Percentiles rank a stretch among this genome's conserved stretches.
Evolutionary conservation across 1,284 basidiomycete genomes (phyloP).

Genomic region (Leccinum variabile): DNA sequence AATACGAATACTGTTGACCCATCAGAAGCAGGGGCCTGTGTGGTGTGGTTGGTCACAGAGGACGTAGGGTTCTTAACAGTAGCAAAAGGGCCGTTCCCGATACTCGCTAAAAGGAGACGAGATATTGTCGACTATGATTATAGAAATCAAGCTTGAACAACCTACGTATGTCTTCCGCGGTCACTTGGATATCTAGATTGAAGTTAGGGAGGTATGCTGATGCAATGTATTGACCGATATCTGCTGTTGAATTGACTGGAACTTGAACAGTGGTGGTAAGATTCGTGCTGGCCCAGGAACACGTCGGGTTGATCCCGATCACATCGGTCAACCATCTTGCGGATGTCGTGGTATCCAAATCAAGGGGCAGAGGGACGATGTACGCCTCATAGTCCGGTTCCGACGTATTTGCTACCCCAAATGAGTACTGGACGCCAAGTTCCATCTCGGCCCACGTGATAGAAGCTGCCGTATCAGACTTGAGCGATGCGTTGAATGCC

Average conservation of each 20-base stretch:
- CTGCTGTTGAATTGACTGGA: constrained; percentile 14
- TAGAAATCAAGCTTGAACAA: background rate
- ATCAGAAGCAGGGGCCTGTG: constrained; percentile 15
- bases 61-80: constrained; percentile 11
- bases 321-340: constrained; percentile 35
- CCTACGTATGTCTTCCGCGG: constrained; percentile 11
- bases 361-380: constrained; percentile 21
- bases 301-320: constrained; percentile 26
- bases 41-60: constrained; percentile 27
- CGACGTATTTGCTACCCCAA: constrained; percentile 11
- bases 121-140: background rate
- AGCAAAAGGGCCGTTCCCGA: constrained; percentile 4
- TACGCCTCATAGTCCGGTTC: constrained; percentile 20
- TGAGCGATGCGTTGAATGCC: constrained; percentile 8
- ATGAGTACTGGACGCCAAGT: constrained; percentile 28
- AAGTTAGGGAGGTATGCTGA: constrained; percentile 20
- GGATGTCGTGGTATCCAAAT: constrained; percentile 17
- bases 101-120: background rate
- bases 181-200: constrained; percentile 22
- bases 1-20: constrained; percentile 27
- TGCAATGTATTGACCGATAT: background rate
- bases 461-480: constrained; percentile 19
- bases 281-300: constrained; percentile 32
- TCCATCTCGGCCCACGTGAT: constrained; percentile 29
- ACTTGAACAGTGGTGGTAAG: constrained; percentile 20